phyloP scores from a whole-genome alignment of 2,329 filamentous ascomycete species.

The Paraconiothyrium sp. region DNA sequence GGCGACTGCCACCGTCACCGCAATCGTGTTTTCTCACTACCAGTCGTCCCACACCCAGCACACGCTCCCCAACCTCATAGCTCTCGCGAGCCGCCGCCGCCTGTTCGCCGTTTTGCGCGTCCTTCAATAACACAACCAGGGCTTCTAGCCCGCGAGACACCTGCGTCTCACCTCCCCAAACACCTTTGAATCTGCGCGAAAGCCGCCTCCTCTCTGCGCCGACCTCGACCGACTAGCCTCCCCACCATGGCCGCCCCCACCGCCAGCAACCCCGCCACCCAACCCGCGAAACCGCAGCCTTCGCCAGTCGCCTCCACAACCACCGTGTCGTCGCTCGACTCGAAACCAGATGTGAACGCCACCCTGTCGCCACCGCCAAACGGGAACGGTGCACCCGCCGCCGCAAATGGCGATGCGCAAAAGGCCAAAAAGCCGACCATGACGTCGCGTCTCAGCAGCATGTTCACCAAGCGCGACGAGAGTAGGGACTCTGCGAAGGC shows the following conservation, averaged over 20 bases:
- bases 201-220: conserved; percentile 17
- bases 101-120: conserved; percentile 49
- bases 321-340: conserved; percentile 50
- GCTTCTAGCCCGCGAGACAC: conserved; percentile 53
- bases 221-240: conserved; percentile 21
- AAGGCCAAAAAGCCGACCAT: conserved; percentile 54
- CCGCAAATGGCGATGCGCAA: conserved; percentile 38
- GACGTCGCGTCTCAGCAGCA: conserved; percentile 54
- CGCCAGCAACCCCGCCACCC: conserved; percentile 37
- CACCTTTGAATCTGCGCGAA: conserved; percentile 5
- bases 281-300: conserved; percentile 33
- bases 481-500: conserved; percentile 39
- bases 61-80: conserved; percentile 42
- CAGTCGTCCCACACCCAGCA: conserved; percentile 38
- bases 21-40: conserved; percentile 46
- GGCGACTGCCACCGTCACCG: conserved; percentile 32
- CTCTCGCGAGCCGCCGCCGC: conserved; percentile 38
- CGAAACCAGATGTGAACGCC: conserved; percentile 46
- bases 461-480: conserved; percentile 45
- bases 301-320: conserved; percentile 48
- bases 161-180: conserved; percentile 42
- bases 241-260: conserved; percentile 46
- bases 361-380: conserved; percentile 41
- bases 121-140: conserved; percentile 46
- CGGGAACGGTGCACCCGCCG: not conserved